Evolutionary conservation across 2,329 filamentous ascomycete genomes (phyloP), one percentile per base, ranked within the genome.

Genomic region (Fusarium pininemorale): DNA sequence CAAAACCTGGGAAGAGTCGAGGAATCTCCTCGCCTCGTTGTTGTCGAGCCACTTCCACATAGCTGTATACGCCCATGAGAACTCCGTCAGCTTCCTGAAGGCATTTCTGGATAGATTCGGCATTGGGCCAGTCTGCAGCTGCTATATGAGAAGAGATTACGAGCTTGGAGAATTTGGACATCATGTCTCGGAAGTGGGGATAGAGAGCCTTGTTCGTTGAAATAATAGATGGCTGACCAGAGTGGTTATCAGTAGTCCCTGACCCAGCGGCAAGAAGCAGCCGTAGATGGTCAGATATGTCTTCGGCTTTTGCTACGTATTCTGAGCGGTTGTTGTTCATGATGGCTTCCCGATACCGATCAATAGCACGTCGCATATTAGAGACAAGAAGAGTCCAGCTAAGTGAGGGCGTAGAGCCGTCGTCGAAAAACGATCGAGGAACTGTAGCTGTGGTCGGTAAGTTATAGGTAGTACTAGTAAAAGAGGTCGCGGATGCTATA

Each of bases 161-260:
- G 15, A 99, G 88, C 82, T 99, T 99, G n/a, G 96, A 98, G 82
- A 99, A 99, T 78, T 97, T 95, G 50, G 96, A 98, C 96, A 99
- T 99, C 92, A 98, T 98, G 81, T 98, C 96, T 61, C 96, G 89
- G 84, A 99, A 99, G 83, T 98, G 95, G 30, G 96, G 96, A 80
- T 98, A 98, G 22, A 99, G 86, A 0, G 95, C 94, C 82, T 98
- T 98, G 86, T 99, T 99, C 10, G 94, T 97, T 12, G 95, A 98
- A 69, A 99, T 99, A 79, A 99, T 98, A n/a, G 96, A 98, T 9
- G 96, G 96, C 77, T 98, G 97, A 47, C 96, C 96, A 26, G 96
- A 98, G 82, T 99, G 96, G 80, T 99, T 99, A 83, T 99, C 96
- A 1, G 96, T 99, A 4, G 96, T 99, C 63, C 96, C 95, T 39